Base-by-base conservation (phyloP, 805 yeast genomes). In the Suhomyces pyralidae region DNA sequence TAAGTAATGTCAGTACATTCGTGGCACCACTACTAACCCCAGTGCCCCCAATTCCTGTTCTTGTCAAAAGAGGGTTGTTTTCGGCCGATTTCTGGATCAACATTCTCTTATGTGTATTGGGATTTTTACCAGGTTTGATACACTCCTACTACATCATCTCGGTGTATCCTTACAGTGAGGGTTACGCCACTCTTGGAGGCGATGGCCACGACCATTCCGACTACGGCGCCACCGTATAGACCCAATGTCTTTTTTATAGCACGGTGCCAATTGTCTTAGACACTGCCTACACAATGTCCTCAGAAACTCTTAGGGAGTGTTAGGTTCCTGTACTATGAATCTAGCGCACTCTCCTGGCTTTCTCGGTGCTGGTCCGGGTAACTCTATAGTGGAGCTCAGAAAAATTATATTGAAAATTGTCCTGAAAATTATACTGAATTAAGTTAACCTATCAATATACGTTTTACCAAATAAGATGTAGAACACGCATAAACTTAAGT, bases 111-210 rank as follows among this genome's bases (percentile, higher is more conserved):
- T 86, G 90, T 67, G 62, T 81, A 52, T 74, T 89, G 44, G 94
- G 96, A 1, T 84, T 78, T 64, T 63, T 89, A 51, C 96, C 96
- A 0, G 96, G 94, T 9, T 77, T 88, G 36, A 67, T 89, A 55
- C 96, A 89, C 62, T 73, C 86, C 40, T 85, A 89, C 81, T 89
- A 88, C 67, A 85, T 89, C 61, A 88, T 89, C 51, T 82, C 90
- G 51, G 76, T 81, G 60, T 86, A 86, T 63, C 96, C 96, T 7
- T 74, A 69, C 59, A 56, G 65, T 8, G 73, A 68, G 47, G 51
- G 53, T 1, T 63, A 64, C 45, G 64, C 64, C 14, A 61, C 58
- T 2, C 44, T 69, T n/a, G 69, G 69, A 3, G 68, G 69, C 10
- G 68, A 66, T 48, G 71, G 69, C 32, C 69, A 64, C 50, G 57